phyloP scores from a whole-genome alignment of 768 basidiomycete genomes.

The Suillus placidus region DNA sequence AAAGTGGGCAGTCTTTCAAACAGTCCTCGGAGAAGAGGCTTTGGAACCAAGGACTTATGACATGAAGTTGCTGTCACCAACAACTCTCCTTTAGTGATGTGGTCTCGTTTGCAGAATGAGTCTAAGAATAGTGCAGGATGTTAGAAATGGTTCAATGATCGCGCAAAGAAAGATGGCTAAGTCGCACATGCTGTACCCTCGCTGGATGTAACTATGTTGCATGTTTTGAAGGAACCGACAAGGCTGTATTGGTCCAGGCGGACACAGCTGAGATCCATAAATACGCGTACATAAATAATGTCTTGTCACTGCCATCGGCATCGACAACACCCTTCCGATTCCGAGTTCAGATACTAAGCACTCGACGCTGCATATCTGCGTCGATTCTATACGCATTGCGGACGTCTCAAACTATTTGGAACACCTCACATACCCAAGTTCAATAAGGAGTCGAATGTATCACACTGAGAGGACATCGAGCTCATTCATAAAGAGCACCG shows the following conservation, averaged over 20 bases:
- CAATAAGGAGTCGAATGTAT: slow-evolving; percentile 2
- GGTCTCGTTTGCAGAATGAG: not conserved
- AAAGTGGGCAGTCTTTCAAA: not conserved
- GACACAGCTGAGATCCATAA: not conserved
- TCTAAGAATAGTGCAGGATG: not conserved
- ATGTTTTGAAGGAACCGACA: not conserved
- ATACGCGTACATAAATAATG: not conserved
- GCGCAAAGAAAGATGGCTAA: not conserved
- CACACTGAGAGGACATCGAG: not conserved
- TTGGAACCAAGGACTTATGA: not conserved
- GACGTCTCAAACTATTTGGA: not conserved
- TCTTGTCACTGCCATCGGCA: not conserved
- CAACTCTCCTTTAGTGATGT: not conserved
- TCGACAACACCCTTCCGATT: not conserved
- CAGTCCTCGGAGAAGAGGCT: not conserved
- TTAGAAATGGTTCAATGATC: not conserved
- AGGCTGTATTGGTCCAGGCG: not conserved
- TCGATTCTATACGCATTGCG: not conserved
- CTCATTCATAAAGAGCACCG: slow-evolving; percentile 1
- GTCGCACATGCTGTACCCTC: not conserved
- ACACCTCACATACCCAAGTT: not conserved
- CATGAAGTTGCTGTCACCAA: not conserved
- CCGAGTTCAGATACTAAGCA: not conserved
- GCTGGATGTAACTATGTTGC: not conserved
- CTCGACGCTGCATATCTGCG: not conserved